Percentiles rank a stretch among this genome's conserved stretches.
Evolutionary conservation across 352 stramenopile genomes (phyloP).

Genomic region (Achlya hypogyna): DNA sequence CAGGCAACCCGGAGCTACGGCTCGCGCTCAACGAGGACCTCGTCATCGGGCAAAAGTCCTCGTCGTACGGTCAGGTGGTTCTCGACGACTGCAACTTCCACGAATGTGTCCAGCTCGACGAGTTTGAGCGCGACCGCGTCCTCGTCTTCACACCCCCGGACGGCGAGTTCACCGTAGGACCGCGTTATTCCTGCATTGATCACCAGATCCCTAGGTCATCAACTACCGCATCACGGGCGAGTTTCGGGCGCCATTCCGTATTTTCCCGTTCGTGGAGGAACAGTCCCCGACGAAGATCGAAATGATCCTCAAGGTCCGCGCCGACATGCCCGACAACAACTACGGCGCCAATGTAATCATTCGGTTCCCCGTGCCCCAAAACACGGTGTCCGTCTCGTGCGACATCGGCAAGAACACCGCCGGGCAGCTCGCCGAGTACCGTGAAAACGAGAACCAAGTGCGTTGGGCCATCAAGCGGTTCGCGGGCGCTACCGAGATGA

Average conservation of each 20-base stretch:
- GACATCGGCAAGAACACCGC: conserved; percentile 68
- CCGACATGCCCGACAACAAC: conserved; percentile 90
- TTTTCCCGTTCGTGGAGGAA: conserved; percentile 97
- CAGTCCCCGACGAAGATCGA: conserved; percentile 91
- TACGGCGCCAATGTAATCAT: conserved; percentile 96
- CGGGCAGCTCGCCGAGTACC: conserved; percentile 91
- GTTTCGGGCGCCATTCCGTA: conserved; percentile 95
- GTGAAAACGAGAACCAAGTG: conserved; percentile 91
- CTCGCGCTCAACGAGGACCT: conserved; percentile 96
- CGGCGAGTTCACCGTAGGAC: conserved; percentile 40
- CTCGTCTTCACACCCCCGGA: conserved; percentile 80
- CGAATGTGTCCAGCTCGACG: conserved; percentile 95
- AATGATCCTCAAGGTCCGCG: conserved; percentile 87
- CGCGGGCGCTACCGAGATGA: conserved; percentile 90
- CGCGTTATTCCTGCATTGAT: neutral
- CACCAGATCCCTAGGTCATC: conserved; percentile 88
- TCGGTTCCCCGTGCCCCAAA: conserved; percentile 88
- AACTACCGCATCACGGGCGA: conserved; percentile 98
- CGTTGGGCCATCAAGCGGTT: conserved; percentile 96
- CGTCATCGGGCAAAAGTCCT: conserved; percentile 83
- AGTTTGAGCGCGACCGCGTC: conserved; percentile 87
- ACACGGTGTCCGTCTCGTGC: conserved; percentile 66
- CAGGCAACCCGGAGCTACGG: conserved; percentile 93
- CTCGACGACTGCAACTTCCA: conserved; percentile 99
- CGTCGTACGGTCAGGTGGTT: conserved; percentile 86